Base-by-base conservation (phyloP, 1,284 basidiomycete genomes). In the Pterula multifida region DNA sequence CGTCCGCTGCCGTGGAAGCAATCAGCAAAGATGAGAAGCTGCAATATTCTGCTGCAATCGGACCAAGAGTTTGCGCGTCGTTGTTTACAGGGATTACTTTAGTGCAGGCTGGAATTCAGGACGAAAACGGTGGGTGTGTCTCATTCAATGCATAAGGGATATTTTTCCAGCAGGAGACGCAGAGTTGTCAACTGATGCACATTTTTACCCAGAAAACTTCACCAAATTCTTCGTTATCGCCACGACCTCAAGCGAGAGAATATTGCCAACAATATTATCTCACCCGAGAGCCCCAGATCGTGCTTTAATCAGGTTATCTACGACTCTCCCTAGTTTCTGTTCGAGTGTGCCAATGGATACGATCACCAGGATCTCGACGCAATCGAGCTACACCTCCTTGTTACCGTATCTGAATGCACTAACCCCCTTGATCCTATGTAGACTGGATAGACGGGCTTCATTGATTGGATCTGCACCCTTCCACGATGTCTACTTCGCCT, bases 361-460 rank as follows among this genome's bases (percentile, higher is more conserved):
- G 9, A 19, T 42, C 39, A 19, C 39, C 39, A n/a, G 19, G 21
- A 22, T 55, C 62, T 36, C 49, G 45, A 50, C 60, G 47, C 23
- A 19, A 23, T 19, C 39, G 51, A 48, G 15, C 35, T 58, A 68
- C 45, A 56, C 58, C 11, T 51, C 55, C 23, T 53, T 63, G 35
- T 53, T 71, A 15, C 53, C 54, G n/a, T 53, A 55, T 9, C 51
- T 70, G 6, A 55, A 61, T 45, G 53, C 3, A 49, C 66, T 47
- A 42, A 50, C 28, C 58, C 68, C 17, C 62, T 63, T n/a, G 13
- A 17, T 42, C 9, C 39, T 42, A 22, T 42, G 39, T 42, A 74
- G 79, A 3, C 70, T 88, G 44, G 81, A 86, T 58, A 70, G 85
- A 45, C 70, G 84, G 50, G 85, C 85, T 0, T 71, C 73, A 1